phyloP scores from a whole-genome alignment of 2,329 filamentous ascomycete genomes.

The Trichoderma oligosporum region DNA sequence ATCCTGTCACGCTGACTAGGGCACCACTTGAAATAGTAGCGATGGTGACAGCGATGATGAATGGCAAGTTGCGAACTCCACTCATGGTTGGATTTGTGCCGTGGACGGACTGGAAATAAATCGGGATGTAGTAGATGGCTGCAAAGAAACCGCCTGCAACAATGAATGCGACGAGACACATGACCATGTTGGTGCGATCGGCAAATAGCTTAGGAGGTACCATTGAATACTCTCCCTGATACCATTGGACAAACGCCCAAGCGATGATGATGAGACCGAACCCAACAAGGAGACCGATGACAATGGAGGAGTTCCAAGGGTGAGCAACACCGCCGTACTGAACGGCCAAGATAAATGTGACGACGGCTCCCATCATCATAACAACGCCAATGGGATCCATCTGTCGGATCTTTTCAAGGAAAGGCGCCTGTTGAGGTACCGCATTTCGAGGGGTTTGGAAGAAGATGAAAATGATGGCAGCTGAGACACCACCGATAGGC shows the following conservation, averaged over 20 bases:
- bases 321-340: conserved; percentile 46
- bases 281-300: conserved; percentile 44
- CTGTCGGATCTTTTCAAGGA: conserved; percentile 45
- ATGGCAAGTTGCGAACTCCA: conserved; percentile 45
- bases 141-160: conserved; percentile 43
- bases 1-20: conserved; percentile 38
- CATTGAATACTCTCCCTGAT: conserved; percentile 45
- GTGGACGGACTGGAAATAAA: conserved; percentile 45
- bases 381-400: conserved; percentile 46
- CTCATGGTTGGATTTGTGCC: conserved; percentile 38
- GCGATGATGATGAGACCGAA: conserved; percentile 32
- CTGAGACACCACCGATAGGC: conserved; percentile 36
- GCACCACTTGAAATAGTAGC: conserved; percentile 39
- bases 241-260: conserved; percentile 39
- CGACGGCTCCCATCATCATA: conserved; percentile 42
- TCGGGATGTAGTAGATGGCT: conserved; percentile 45
- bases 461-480: conserved; percentile 37
- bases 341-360: conserved; percentile 45
- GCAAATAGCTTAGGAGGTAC: conserved; percentile 39
- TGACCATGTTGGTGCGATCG: conserved; percentile 37
- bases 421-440: conserved; percentile 35
- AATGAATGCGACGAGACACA: conserved; percentile 40
- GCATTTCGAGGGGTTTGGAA: conserved; percentile 42
- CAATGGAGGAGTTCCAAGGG: conserved; percentile 39
- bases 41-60: conserved; percentile 44